Evolutionary conservation across 2,329 filamentous ascomycete genomes (phyloP), one percentile per base, ranked within the genome.

Genomic region (Pyrenochaeta sp.): DNA sequence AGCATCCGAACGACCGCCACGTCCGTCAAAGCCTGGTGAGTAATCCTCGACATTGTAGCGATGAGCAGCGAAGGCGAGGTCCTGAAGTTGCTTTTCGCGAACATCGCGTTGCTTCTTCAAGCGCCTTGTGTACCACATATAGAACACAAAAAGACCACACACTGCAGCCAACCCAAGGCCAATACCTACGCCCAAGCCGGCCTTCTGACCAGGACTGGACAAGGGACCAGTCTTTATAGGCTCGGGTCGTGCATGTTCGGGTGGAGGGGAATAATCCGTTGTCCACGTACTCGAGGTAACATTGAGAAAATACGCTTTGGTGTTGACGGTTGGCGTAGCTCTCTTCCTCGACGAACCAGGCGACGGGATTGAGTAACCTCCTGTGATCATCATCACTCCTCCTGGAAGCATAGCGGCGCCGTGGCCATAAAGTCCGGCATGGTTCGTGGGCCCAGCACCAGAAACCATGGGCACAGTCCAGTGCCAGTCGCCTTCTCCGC

Each of bases 381-480:
- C 83, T 9, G 74, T 73, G 14, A 86, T 68, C 78, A 86, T 81
- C 78, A 86, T 80, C 5, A 86, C 72, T 31, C 75, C 77, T 4
- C 82, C 83, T 5, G 81, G 79, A 11, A 86, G 77, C 79, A 86
- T 82, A 4, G 75, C 72, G 8, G 81, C 82, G 6, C 79, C 83
- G 58, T 86, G 83, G 3, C 83, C 83, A 60, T 82, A 86, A 3
- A 86, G 69, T 1, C 82, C 82, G 6, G 70, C 68, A 7, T 72
- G 75, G 21, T 65, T 51, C 2, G 69, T 53, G 15, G 78, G 65
- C 2, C 75, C 77, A 28, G 60, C 56, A 7, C 73, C 73, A n/a
- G 68, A 79, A 0, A 73, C 61, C 9, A 48, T 48, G 0, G 89
- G 88, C 1, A 88, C 73, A 1, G 74, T 77, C 89, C 89, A 94